Conservation (phyloP, 1,139 yeast genomes). For the Pneumocystis oryctolagi region DNA sequence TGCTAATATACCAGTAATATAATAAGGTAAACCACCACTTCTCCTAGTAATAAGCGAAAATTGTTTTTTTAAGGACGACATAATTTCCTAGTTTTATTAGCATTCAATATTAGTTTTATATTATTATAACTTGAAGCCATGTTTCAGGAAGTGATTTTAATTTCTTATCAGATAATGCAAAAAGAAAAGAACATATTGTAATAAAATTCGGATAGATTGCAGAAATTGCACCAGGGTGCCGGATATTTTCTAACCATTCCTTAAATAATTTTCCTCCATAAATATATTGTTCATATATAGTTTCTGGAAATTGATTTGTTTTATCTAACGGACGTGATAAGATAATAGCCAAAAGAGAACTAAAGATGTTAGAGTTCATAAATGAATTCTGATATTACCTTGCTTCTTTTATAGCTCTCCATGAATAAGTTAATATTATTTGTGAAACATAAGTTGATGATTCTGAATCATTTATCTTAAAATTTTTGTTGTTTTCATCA, state of each 20-base stretch:
- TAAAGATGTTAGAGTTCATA: neutral
- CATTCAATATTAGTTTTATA: neutral
- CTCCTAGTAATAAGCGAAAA: constrained; percentile 66
- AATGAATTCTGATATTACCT: neutral
- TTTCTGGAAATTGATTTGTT: neutral
- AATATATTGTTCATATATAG: neutral
- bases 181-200: constrained; percentile 43
- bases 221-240: constrained; percentile 85
- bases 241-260: constrained; percentile 53
- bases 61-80: constrained; percentile 39
- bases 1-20: constrained; percentile 56
- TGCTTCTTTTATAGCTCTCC: neutral
- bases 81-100: constrained; percentile 25
- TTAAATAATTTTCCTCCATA: constrained; percentile 38
- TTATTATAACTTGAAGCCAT: constrained; percentile 33
- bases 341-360: neutral
- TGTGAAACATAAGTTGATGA: neutral
- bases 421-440: neutral
- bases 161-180: constrained; percentile 18
- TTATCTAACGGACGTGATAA: neutral
- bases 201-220: constrained; percentile 70
- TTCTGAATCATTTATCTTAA: neutral
- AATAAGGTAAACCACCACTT: constrained; percentile 79
- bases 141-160: constrained; percentile 29
- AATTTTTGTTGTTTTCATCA: neutral